Conservation (phyloP, 106 monocot genomes). For the Cymbidium sinense region DNA sequence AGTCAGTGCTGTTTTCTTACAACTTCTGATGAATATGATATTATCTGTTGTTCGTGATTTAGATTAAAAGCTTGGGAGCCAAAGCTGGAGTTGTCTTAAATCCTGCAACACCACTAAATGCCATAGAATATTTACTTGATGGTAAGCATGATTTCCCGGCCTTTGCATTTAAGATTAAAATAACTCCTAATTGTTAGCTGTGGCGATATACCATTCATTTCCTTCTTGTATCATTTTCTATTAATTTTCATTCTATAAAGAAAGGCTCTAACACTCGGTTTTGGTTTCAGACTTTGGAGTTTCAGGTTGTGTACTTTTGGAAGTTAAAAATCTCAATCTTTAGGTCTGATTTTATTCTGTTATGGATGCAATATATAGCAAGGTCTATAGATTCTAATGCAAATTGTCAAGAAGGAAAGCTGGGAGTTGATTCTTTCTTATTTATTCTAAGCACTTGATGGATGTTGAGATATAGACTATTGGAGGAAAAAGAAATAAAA, state of each 20-base stretch:
- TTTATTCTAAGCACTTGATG: no score
- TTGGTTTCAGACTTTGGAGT: neutral
- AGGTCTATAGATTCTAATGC: no score
- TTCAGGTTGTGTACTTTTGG: neutral
- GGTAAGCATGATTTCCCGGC: slow-evolving; percentile 36
- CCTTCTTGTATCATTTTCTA: neutral
- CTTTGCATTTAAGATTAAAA: neutral
- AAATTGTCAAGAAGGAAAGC: no score
- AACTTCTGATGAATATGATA: neutral
- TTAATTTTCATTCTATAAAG: neutral
- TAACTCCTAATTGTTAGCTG: neutral
- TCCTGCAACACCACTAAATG: slow-evolving; percentile 76
- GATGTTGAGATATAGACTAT: no score
- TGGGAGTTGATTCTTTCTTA: no score
- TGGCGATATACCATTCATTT: neutral
- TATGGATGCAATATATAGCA: no score
- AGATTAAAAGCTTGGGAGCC: slow-evolving; percentile 92
- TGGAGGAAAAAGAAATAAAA: no score
- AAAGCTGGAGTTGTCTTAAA: slow-evolving; percentile 99
- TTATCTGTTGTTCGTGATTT: slow-evolving; percentile 5
- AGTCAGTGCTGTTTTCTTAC: neutral
- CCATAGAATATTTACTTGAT: slow-evolving; percentile 97
- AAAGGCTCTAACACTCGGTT: neutral
- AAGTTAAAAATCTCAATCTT: neutral
- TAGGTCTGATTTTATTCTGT: neutral